Base-by-base conservation (phyloP, 208 protist genomes). In the Wallacemonas rigidus region DNA sequence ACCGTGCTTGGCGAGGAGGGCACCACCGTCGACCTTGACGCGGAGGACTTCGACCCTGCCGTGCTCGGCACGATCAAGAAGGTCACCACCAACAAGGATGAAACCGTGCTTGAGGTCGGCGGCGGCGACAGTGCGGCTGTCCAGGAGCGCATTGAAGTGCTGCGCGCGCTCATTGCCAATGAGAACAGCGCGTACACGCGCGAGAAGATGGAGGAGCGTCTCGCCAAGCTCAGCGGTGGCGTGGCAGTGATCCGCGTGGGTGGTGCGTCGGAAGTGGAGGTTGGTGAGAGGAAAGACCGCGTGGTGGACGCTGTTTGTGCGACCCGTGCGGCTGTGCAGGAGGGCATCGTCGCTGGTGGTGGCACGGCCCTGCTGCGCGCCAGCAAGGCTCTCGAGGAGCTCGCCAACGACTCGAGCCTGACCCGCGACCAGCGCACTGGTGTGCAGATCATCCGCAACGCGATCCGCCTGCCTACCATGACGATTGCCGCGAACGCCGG, bases 261-360 rank as follows among this genome's bases (percentile, higher is more conserved):
- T 51, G 99, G 99, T 65, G 92, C 89, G 17, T 97, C 92, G 14
- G 99, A 99, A 82, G 97, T 99, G 38, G 99, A 99, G 91, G 99
- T 99, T 14, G 88, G 87, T 77, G 99, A 99, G 92, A 99, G 98
- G 92, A 99, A 99, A 88, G 99, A 99, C 89, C 91, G 99, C 67
- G 91, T 99, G 14, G 94, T 91, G 9, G 99, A 99, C 81, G 99
- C 99, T 6, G 90, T 99, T n/a, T 99, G 98, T 85, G 98, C 99
- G 9, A 99, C 99, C 2, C 90, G 98, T 64, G 98, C 98, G 14
- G 99, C 99, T 47, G 97, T 99, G 57, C 92, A 99, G 81, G 98
- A 99, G 89, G 99, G 99, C 77, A 99, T 99, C 67, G 97, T 99
- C 15, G 85, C 98, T 64, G 98, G 98, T 75, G 99, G 99, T 72